These are phyloP conservation scores for Leptomonas seymouri DNA, from an alignment of 208 protist genomes.

Conservation along the genomic window DNA sequence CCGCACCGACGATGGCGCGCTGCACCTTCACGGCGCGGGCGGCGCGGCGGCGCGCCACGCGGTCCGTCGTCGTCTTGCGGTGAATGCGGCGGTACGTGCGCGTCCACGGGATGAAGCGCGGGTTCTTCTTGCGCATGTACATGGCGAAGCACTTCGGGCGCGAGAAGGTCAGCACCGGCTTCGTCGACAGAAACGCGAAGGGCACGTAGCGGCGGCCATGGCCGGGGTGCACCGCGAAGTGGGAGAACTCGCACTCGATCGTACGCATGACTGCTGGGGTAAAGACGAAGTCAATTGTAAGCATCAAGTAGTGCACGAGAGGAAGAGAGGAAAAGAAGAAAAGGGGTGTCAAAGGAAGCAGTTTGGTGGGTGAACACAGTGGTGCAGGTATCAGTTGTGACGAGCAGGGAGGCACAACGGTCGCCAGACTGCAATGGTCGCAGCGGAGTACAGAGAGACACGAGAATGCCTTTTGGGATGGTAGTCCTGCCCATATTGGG, in stretches of 20 bases:
- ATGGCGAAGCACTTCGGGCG: slow-evolving; percentile 90
- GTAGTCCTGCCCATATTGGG: no score
- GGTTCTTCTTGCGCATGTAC: slow-evolving; percentile 96
- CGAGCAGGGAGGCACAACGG: no score
- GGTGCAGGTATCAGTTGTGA: no score
- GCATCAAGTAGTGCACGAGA: slow-evolving; percentile 9
- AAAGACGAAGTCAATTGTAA: slow-evolving; percentile 8
- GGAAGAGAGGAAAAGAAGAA: slow-evolving; percentile 22
- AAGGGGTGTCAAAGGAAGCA: neutral
- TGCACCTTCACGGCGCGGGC: slow-evolving; percentile 73
- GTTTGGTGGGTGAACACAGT: neutral
- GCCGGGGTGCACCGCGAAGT: slow-evolving; percentile 94
- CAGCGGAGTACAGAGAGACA: no score
- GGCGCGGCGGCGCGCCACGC: slow-evolving; percentile 81
- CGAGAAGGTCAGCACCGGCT: slow-evolving; percentile 94
- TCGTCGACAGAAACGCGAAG: slow-evolving; percentile 93
- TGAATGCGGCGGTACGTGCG: slow-evolving; percentile 93
- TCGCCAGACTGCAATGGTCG: no score
- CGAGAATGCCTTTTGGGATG: no score
- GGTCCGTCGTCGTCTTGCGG: slow-evolving; percentile 91
- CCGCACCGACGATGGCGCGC: slow-evolving; percentile 88
- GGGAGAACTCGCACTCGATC: slow-evolving; percentile 93
- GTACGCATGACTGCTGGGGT: slow-evolving; percentile 75
- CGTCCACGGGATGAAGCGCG: slow-evolving; percentile 92
- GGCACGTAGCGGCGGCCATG: slow-evolving; percentile 94